phyloP scores from a whole-genome alignment of 208 protist genomes.

The Balamuthia mandrillaris region DNA sequence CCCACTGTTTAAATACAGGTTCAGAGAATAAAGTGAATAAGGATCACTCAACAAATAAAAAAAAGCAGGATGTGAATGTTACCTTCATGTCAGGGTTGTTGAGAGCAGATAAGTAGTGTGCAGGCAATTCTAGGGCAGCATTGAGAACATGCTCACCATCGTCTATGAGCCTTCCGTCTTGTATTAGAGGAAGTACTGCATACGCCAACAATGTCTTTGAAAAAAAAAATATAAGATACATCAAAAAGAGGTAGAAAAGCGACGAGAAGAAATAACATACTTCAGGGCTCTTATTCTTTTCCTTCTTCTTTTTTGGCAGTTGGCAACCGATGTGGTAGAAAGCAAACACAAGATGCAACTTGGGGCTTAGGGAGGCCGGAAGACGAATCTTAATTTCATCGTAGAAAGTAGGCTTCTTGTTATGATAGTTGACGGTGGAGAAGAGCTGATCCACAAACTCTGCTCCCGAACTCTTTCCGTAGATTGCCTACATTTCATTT shows the following conservation, averaged over 20 bases:
- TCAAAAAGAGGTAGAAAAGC: neutral
- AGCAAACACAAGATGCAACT: neutral
- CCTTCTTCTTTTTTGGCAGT: slow-evolving; percentile 29
- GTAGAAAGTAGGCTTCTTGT: neutral
- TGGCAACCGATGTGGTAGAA: slow-evolving; percentile 23
- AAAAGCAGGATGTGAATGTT: too few relatives aligned
- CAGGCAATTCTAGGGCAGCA: too few relatives aligned
- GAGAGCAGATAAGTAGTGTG: too few relatives aligned
- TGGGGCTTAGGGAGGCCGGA: neutral
- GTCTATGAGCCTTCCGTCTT: too few relatives aligned
- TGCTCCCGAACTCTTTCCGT: neutral
- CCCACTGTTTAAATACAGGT: neutral
- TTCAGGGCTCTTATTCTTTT: neutral
- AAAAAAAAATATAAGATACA: neutral
- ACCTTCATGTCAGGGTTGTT: too few relatives aligned
- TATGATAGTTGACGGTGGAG: neutral
- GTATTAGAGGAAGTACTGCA: neutral
- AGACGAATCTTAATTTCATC: slow-evolving; percentile 19
- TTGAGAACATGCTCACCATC: too few relatives aligned
- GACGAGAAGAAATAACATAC: neutral
- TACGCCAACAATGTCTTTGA: neutral
- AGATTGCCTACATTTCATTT: neutral
- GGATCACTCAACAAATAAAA: too few relatives aligned
- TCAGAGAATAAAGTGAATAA: too few relatives aligned
- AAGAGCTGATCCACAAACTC: neutral